Evolutionary conservation across 176 grass and related monocot species (phyloP), one percentile per base, ranked within the genome.

Genomic region (Ampelocalamus luodianensis): DNA sequence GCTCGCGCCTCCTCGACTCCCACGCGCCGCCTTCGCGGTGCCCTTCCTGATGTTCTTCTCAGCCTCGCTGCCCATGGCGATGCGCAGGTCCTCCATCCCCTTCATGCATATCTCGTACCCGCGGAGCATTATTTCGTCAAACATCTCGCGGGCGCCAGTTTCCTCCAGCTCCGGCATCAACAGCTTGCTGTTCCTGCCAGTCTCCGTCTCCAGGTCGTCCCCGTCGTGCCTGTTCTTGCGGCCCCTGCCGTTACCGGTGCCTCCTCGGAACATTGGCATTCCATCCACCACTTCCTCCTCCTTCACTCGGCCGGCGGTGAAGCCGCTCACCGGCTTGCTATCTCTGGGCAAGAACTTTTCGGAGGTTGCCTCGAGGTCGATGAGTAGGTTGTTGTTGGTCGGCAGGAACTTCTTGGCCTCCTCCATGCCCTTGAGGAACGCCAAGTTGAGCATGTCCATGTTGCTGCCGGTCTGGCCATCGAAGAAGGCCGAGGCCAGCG

Each of bases 361-460:
- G 14, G 69, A 38, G 38, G 65, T 70, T 16, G 20, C 76, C 22
- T 85, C 81, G 18, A 53, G 61, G 48, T 62, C 51, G 26, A 89
- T 49, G 49, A 86, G 18, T 29, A 88, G 74, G 58, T 3, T 71
- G 40, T 67, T 79, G 64, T 51, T 80, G 34, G 76, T 77, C 15
- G 91, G 91, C 77, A 93, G 27, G 71, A 93, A 90, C 58, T 87
- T 90, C 10, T 26, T 82, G 65, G 85, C 91, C 32, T 93, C 91
- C 42, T 90, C 79, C 79, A 87, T 80, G 29, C 91, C 87, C 65
- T 87, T 76, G 50, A 59, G 79, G 32, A 92, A 86, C 6, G 90
- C 90, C 74, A 51, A 36, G 77, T 87, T 72, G 56, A 83, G 76
- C 79, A 85, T 83, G 26, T 78, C 85, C 85, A 68, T 26, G 42